Evolutionary conservation across 257 asterid genomes (phyloP), one percentile per base, ranked within the genome.

Genomic region (Ballota nigra): DNA sequence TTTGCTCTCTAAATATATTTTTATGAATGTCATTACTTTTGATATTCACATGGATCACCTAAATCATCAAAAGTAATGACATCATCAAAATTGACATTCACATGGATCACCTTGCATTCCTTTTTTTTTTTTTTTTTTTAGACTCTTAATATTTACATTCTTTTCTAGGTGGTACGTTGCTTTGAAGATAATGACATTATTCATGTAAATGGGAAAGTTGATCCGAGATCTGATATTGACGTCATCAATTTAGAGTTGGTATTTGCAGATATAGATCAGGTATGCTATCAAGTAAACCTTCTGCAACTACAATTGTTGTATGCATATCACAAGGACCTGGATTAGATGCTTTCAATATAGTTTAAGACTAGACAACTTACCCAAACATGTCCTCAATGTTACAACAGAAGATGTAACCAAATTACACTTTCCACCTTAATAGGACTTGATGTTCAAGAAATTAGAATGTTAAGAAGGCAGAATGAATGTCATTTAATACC

Each of bases 241-340:
- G 93, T 89, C 75, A 91, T 95, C 83, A 95, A 95, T 65, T 71
- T 95, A 67, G 99, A 95, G 89, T 83, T 95, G 80, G 87, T 92
- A 43, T 95, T 95, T 83, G 83, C 98, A 60, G 99, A 95, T 84
- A 67, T 95, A 80, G 99, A 92, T 71, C 99, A 95, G 99, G 99
- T 94, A 79, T 63, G 82, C 58, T 75, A 63, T 70, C 74, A 49
- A 56, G 61, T 69, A 45, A 49, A 51, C 69, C 52, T 72, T 47
- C 29, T 52, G 43, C 71, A 51, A 59, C 28, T 74, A 26, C 76
- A 38, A 45, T 41, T 68, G 29, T 61, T n/a, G n/a, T n/a, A n/a
- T n/a, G n/a, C n/a, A n/a, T n/a, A n/a, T 52, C 55, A 41, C 67
- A 53, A 49, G 69, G 52, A 8, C 56, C 60, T 67, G 31, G 61